Percentiles rank a stretch among this genome's conserved stretches.
Conservation (phyloP, 805 yeast species). For the Teunomyces tritomae region DNA sequence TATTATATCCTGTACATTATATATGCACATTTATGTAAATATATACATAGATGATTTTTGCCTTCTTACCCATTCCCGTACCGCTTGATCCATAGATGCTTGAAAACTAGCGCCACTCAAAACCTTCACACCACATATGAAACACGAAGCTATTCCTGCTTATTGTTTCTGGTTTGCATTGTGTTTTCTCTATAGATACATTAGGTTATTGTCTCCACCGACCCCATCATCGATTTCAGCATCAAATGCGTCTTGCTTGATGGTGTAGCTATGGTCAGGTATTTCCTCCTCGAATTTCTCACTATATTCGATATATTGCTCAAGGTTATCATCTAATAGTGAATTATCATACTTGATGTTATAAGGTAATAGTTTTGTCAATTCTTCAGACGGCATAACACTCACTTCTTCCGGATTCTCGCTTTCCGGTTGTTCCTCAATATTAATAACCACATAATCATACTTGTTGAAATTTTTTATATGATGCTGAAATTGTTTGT, state of each 20-base stretch:
- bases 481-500: constrained; percentile 20
- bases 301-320: constrained; percentile 15
- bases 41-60: too few species aligned
- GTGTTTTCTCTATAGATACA: constrained; percentile 9
- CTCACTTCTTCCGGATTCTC: constrained; percentile 9
- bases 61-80: too few species aligned
- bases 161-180: neutral
- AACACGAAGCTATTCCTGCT: neutral
- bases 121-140: neutral
- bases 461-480: constrained; percentile 24
- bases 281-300: constrained; percentile 4
- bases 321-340: constrained; percentile 25
- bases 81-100: too few species aligned
- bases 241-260: constrained; percentile 1
- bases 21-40: neutral
- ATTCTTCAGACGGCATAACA: constrained; percentile 21
- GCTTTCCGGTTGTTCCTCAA: constrained; percentile 24
- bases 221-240: constrained; percentile 19
- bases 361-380: constrained; percentile 29
- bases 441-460: constrained; percentile 27
- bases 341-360: constrained; percentile 26
- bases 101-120: neutral
- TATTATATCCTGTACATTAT: neutral
- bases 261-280: neutral
- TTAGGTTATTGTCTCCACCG: constrained; percentile 22